These are phyloP conservation scores for Agaricus bisporus DNA, from an alignment of 768 basidiomycete species.

Conservation along the genomic window DNA sequence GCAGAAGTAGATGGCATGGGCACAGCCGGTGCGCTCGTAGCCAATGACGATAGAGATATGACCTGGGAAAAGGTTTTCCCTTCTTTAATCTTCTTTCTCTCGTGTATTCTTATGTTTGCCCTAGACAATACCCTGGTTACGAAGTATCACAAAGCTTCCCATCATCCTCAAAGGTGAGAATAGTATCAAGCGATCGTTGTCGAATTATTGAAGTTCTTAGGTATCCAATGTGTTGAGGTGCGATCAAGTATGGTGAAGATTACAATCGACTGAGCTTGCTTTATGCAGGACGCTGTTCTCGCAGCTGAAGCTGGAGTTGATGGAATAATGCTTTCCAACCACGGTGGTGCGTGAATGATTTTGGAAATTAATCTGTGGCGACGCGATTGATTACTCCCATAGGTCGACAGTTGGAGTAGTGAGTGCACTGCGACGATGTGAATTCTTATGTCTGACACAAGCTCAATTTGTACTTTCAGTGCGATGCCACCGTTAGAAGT, in stretches of 20 bases:
- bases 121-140: slow-evolving; percentile 73
- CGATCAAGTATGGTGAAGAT: not conserved
- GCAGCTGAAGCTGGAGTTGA: slow-evolving; percentile 81
- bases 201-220: slow-evolving; percentile 24
- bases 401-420: slow-evolving; percentile 84
- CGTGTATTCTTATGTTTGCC: not conserved
- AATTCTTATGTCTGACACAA: slow-evolving; percentile 12
- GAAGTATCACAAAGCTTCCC: slow-evolving; percentile 62
- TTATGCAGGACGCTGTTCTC: slow-evolving; percentile 71
- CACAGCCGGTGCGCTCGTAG: slow-evolving; percentile 62
- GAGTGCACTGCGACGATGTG: slow-evolving; percentile 17
- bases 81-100: not conserved
- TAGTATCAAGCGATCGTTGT: not conserved
- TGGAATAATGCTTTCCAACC: slow-evolving; percentile 86
- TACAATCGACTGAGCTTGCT: slow-evolving; percentile 1
- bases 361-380: not conserved
- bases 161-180: slow-evolving; percentile 66
- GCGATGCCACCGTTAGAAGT: slow-evolving; percentile 76
- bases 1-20: slow-evolving; percentile 41
- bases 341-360: slow-evolving; percentile 58
- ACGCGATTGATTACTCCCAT: not conserved
- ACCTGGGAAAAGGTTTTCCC: slow-evolving; percentile 60
- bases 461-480: slow-evolving; percentile 30
- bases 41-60: slow-evolving; percentile 69
- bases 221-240: slow-evolving; percentile 72